These are phyloP conservation scores for Phyllosticta citrichinensis DNA, from an alignment of 2,329 filamentous ascomycete genomes.

Conservation along the genomic window DNA sequence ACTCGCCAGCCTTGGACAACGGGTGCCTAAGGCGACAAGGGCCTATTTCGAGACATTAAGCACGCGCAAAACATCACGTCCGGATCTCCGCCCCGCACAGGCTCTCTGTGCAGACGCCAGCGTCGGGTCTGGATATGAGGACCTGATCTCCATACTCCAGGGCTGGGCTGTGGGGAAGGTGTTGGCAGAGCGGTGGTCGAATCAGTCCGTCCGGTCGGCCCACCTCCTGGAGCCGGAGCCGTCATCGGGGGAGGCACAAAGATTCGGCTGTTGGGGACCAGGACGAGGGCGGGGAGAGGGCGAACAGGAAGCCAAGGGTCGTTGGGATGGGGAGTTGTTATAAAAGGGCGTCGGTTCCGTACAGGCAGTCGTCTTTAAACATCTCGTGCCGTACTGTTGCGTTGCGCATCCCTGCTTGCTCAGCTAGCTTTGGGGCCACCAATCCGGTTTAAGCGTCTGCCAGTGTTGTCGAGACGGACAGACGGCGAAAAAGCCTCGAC, in stretches of 20 bases:
- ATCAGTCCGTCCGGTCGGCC: background rate
- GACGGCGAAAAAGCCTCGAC: conserved; percentile 4
- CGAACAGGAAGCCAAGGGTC: background rate
- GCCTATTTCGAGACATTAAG: background rate
- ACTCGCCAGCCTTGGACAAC: background rate
- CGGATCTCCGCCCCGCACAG: background rate
- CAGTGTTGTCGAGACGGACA: conserved; percentile 4
- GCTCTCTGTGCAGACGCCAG: background rate
- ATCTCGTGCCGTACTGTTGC: background rate
- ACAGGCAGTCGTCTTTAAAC: conserved; percentile 1
- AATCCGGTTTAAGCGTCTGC: conserved; percentile 8
- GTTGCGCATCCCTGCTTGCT: conserved; percentile 8
- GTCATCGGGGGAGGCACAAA: background rate
- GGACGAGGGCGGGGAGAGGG: background rate
- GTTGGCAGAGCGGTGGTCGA: background rate
- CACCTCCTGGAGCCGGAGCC: background rate
- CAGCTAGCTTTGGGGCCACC: conserved; percentile 7
- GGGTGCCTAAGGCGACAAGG: background rate
- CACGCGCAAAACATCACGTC: background rate
- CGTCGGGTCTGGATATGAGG: background rate
- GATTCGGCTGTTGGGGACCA: background rate
- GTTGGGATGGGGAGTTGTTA: background rate
- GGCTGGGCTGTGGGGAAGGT: background rate
- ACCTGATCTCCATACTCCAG: background rate
- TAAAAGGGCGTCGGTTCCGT: background rate